phyloP scores from a whole-genome alignment of 192 early-diverging fungal species.

The Gigaspora rosea region DNA sequence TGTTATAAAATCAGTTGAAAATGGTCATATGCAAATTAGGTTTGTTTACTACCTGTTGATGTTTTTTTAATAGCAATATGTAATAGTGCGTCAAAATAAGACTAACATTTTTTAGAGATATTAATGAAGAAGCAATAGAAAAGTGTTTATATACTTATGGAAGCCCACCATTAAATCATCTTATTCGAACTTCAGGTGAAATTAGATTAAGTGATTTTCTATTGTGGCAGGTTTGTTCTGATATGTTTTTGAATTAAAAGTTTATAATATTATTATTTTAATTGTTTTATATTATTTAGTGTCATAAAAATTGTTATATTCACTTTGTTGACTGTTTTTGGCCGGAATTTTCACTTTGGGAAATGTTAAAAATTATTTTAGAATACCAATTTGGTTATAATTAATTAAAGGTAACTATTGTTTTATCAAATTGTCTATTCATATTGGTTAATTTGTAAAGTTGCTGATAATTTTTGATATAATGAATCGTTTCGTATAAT shows the following conservation, averaged over 20 bases:
- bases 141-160: conserved; percentile 63
- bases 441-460: no score
- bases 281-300: neutral
- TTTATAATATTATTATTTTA: conserved; percentile 1
- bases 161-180: conserved; percentile 77
- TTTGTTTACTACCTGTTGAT: conserved; percentile 19
- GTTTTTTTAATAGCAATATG: neutral
- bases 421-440: no score
- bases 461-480: no score
- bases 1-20: conserved; percentile 59
- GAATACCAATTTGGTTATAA: conserved; percentile 67
- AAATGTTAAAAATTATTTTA: conserved; percentile 78
- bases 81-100: neutral
- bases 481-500: no score
- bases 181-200: conserved; percentile 96
- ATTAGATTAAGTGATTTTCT: conserved; percentile 92
- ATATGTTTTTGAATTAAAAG: neutral
- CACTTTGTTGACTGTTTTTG: conserved; percentile 91
- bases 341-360: conserved; percentile 94
- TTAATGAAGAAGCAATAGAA: conserved; percentile 60
- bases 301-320: conserved; percentile 67
- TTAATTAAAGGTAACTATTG: neutral
- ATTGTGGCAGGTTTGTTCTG: conserved; percentile 75
- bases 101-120: conserved; percentile 51
- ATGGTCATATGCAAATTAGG: conserved; percentile 49